Evolutionary conservation across 306 rosid species (phyloP).

Genomic region (Quercus cerris): DNA sequence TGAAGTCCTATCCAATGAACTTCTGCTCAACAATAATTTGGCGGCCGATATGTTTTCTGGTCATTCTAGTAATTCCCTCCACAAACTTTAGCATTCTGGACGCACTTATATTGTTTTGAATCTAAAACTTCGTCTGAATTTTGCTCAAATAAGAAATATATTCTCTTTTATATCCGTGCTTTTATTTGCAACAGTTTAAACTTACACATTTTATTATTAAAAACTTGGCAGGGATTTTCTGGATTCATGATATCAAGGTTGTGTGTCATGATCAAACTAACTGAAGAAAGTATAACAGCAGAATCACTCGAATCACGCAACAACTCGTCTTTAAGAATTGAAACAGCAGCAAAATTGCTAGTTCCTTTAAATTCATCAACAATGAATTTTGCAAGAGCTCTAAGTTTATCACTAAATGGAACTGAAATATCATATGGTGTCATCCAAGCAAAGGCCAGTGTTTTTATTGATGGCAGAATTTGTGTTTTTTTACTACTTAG

Average conservation of each 20-base stretch:
- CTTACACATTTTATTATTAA: too few species aligned
- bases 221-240: conserved; percentile 6
- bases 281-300: not conserved
- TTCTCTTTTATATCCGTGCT: too few species aligned
- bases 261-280: not conserved
- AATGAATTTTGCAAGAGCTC: conserved; percentile 12
- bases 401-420: conserved; percentile 14
- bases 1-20: not conserved
- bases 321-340: not conserved
- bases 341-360: conserved; percentile 8
- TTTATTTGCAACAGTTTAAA: too few species aligned
- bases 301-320: not conserved
- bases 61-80: conserved; percentile 1
- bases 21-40: conserved; percentile 7
- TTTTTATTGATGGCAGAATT: too few species aligned
- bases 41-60: conserved; percentile 9
- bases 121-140: too few species aligned
- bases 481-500: too few species aligned
- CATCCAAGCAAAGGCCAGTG: conserved; percentile 17
- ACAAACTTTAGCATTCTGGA: not conserved
- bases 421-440: conserved; percentile 7
- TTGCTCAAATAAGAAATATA: too few species aligned
- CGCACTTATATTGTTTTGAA: not conserved
- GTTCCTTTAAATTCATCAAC: conserved; percentile 10
- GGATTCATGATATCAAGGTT: conserved; percentile 1